A percentile compares a stretch with the other conserved stretches of the same genome.
phyloP scores from a whole-genome alignment of 2,329 filamentous ascomycete genomes.

The Penicillium sclerotigenum region DNA sequence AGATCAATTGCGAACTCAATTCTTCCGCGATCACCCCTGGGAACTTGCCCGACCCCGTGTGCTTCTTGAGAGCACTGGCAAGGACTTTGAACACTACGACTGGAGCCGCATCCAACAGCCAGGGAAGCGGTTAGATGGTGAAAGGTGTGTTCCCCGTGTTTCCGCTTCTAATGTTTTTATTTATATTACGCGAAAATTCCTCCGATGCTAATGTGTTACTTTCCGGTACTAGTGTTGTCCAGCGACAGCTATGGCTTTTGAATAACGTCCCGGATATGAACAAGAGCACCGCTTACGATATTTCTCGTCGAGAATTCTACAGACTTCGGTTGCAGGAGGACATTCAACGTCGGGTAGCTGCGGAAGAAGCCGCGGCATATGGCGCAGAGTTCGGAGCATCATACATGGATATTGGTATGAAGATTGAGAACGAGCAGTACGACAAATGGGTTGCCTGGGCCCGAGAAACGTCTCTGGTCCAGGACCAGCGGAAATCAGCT shows the following conservation, averaged over 20 bases:
- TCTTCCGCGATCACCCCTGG: slow-evolving; percentile 96
- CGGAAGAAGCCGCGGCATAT: slow-evolving; percentile 79
- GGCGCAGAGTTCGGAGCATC: slow-evolving; percentile 86
- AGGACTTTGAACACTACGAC: slow-evolving; percentile 70
- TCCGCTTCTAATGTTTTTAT: not conserved
- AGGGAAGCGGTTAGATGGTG: slow-evolving; percentile 74
- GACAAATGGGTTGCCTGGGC: slow-evolving; percentile 88
- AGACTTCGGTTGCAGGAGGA: slow-evolving; percentile 75
- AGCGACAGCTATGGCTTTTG: slow-evolving; percentile 86
- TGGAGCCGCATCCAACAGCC: slow-evolving; percentile 77
- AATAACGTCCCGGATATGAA: slow-evolving; percentile 57
- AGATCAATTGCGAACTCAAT: slow-evolving; percentile 73
- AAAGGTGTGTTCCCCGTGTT: slow-evolving; percentile 59
- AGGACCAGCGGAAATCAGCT: slow-evolving; percentile 49
- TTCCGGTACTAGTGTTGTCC: slow-evolving; percentile 67
- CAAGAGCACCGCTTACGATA: slow-evolving; percentile 74
- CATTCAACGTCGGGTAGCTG: slow-evolving; percentile 74
- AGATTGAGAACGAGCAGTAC: slow-evolving; percentile 74
- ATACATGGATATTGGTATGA: slow-evolving; percentile 71
- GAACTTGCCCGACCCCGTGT: slow-evolving; percentile 86
- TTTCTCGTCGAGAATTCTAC: slow-evolving; percentile 88
- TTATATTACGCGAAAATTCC: not conserved
- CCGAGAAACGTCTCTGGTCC: slow-evolving; percentile 48
- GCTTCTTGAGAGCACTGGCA: slow-evolving; percentile 79
- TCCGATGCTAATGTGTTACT: slow-evolving; percentile 10